These are phyloP conservation scores for Jimgerdemannia lactiflua DNA, from an alignment of 192 early-diverging fungal species.

Conservation along the genomic window DNA sequence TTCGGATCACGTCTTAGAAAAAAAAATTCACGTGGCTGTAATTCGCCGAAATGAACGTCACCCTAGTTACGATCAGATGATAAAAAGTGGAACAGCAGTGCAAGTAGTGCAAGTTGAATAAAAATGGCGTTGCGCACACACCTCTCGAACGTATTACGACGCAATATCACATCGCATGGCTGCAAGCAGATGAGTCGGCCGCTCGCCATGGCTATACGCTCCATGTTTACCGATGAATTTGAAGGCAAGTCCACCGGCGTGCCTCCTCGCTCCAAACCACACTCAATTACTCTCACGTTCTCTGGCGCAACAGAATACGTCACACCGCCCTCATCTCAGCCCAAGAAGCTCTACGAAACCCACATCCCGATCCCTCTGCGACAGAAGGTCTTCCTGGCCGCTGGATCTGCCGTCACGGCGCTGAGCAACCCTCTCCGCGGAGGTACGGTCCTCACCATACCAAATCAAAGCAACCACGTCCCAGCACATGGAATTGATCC, in stretches of 20 bases:
- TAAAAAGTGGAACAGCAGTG: too few species aligned
- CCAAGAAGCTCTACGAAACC: conserved; percentile 46
- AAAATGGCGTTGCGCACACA: not conserved
- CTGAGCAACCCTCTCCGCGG: conserved; percentile 72
- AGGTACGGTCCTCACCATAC: conserved; percentile 33
- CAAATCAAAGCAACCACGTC: not conserved
- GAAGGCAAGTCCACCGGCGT: not conserved
- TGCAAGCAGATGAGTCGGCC: not conserved
- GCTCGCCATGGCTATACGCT: not conserved
- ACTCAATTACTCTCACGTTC: not conserved
- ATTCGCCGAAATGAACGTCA: too few species aligned
- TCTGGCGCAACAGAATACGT: not conserved
- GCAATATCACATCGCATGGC: not conserved
- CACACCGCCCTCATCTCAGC: not conserved
- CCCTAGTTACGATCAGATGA: too few species aligned
- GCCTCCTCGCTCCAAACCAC: not conserved
- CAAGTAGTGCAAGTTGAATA: too few species aligned
- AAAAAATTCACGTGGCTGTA: too few species aligned
- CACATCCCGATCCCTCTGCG: conserved; percentile 64
- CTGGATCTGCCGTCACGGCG: conserved; percentile 72
- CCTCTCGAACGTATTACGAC: not conserved
- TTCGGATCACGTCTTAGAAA: too few species aligned
- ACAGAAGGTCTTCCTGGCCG: conserved; percentile 65
- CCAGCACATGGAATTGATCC: not conserved
- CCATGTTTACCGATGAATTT: not conserved